Percentiles rank a stretch among this genome's conserved stretches.
Conservation (phyloP, 2,329 filamentous ascomycete genomes). For the Ophiocordyceps polyrhachis-furcata region DNA sequence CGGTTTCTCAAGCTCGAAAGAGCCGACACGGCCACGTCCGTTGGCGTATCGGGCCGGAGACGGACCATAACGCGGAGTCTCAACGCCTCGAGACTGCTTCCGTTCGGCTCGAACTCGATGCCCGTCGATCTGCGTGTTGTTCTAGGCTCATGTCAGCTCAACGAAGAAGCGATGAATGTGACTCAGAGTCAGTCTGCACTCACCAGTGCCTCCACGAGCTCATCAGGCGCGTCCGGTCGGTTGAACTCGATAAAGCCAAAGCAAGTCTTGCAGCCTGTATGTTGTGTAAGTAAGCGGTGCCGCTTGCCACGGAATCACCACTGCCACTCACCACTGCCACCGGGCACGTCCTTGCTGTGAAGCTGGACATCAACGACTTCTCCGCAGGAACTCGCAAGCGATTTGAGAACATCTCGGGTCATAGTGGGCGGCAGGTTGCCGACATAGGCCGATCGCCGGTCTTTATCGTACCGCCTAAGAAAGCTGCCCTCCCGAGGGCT, state of each 20-base stretch:
- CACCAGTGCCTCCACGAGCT: constrained; percentile 18
- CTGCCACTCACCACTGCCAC: constrained; percentile 4
- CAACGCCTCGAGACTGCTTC: constrained; percentile 11
- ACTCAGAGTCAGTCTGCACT: constrained; percentile 7
- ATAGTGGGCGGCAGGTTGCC: constrained; percentile 22
- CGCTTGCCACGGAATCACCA: background rate
- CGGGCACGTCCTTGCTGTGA: constrained; percentile 8
- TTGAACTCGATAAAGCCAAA: constrained; percentile 22
- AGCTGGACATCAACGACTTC: constrained; percentile 13
- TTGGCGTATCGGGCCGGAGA: background rate
- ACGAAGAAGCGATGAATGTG: background rate
- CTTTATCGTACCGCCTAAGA: constrained; percentile 19
- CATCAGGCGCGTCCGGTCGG: constrained; percentile 17
- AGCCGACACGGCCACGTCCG: constrained; percentile 1
- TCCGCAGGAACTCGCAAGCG: constrained; percentile 19
- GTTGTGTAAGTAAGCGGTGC: background rate
- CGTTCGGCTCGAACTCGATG: constrained; percentile 18
- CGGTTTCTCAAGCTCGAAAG: constrained; percentile 1
- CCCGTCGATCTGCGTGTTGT: constrained; percentile 13
- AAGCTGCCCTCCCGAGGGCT: constrained; percentile 4
- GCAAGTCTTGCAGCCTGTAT: constrained; percentile 6
- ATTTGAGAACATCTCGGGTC: constrained; percentile 16
- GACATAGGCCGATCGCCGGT: constrained; percentile 28
- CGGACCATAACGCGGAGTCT: constrained; percentile 5
- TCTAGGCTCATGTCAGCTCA: constrained; percentile 9